Conservation (phyloP, 2,329 filamentous ascomycete genomes). For the Cladosporium cucumerinum region DNA sequence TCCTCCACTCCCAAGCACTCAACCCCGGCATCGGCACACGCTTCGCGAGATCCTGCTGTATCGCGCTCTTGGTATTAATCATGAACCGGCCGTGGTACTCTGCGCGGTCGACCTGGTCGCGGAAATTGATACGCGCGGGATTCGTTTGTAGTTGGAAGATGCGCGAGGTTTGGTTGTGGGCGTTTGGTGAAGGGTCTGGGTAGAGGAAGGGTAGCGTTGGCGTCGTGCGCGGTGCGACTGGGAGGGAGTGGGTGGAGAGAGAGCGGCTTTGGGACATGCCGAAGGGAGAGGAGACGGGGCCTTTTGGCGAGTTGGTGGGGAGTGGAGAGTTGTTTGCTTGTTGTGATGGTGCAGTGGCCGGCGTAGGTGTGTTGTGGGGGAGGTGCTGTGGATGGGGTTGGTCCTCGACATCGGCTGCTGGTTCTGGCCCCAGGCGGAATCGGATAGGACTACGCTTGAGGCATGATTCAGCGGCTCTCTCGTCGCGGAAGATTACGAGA, state of each 20-base stretch:
- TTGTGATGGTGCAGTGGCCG: neutral
- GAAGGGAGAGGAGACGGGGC: conserved; percentile 14
- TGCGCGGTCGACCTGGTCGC: conserved; percentile 39
- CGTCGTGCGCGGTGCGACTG: neutral
- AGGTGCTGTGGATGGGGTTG: neutral
- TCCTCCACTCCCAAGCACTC: conserved; percentile 37
- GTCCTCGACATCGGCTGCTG: neutral
- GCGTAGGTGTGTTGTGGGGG: neutral
- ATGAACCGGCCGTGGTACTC: conserved; percentile 33
- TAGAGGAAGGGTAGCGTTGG: conserved; percentile 1
- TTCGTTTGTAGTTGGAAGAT: conserved; percentile 44
- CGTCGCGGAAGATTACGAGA: conserved; percentile 46
- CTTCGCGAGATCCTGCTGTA: conserved; percentile 38
- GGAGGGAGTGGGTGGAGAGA: conserved; percentile 20
- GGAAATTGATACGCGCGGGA: conserved; percentile 38
- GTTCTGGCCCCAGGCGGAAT: conserved; percentile 40
- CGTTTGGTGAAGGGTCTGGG: conserved; percentile 16
- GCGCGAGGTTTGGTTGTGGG: conserved; percentile 18
- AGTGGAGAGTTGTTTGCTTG: neutral
- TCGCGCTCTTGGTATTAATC: conserved; percentile 27
- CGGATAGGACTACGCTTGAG: conserved; percentile 45
- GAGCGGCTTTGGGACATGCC: conserved; percentile 19
- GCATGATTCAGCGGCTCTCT: conserved; percentile 40
- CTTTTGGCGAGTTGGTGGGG: neutral
- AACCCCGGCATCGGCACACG: conserved; percentile 41